Evolutionary conservation across 768 basidiomycete genomes (phyloP).

Genomic region (Suillus subaureus): DNA sequence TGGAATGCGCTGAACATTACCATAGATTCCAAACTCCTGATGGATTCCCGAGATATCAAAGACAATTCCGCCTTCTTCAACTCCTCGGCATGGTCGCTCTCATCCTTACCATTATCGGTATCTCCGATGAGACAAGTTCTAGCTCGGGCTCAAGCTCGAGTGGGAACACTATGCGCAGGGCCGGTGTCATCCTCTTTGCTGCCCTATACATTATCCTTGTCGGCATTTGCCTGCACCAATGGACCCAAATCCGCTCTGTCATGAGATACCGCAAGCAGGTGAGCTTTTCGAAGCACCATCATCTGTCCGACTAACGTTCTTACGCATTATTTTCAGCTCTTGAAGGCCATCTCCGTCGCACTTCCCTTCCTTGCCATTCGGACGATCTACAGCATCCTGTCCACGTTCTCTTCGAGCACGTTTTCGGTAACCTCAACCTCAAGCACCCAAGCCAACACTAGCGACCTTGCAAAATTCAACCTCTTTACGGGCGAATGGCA

Average conservation of each 20-base stretch:
- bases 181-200: slow-evolving; percentile 37
- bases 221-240: slow-evolving; percentile 48
- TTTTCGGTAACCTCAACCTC: slow-evolving; percentile 36
- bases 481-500: slow-evolving; percentile 55
- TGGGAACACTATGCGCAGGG: slow-evolving; percentile 33
- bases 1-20: slow-evolving; percentile 9
- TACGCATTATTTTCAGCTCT: slow-evolving; percentile 45
- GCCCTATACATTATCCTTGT: slow-evolving; percentile 45
- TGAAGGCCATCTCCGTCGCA: slow-evolving; percentile 53
- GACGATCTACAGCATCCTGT: slow-evolving; percentile 47
- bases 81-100: slow-evolving; percentile 31
- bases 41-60: slow-evolving; percentile 14
- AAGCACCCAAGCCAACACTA: background rate
- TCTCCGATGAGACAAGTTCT: slow-evolving; percentile 21
- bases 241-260: slow-evolving; percentile 48
- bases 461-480: slow-evolving; percentile 50
- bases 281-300: slow-evolving; percentile 28
- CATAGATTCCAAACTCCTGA: slow-evolving; percentile 34
- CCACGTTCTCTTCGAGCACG: slow-evolving; percentile 50
- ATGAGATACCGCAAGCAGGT: slow-evolving; percentile 30
- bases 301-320: slow-evolving; percentile 9
- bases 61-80: slow-evolving; percentile 29
- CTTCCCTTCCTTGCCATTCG: slow-evolving; percentile 61
- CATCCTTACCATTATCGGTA: slow-evolving; percentile 35
- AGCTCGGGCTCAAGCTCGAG: slow-evolving; percentile 22